Evolutionary conservation across 2,329 filamentous ascomycete species (phyloP).

Genomic region (Cercospora sojina): DNA sequence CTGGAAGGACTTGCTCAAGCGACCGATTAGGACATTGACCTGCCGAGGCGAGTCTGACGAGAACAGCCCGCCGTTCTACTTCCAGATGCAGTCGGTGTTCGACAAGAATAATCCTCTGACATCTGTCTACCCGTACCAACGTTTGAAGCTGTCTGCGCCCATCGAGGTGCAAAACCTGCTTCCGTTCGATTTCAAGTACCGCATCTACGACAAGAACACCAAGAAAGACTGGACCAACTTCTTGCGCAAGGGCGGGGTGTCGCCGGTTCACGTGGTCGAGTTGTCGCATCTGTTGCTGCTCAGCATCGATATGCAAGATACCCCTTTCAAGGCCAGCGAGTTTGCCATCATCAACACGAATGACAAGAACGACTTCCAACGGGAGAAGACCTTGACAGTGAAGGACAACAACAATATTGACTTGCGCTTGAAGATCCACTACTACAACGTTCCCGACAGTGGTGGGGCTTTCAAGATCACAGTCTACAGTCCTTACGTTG

Average conservation of each 20-base stretch:
- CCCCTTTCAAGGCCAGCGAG: constrained; percentile 88
- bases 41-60: constrained; percentile 85
- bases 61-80: constrained; percentile 80
- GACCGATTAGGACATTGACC: constrained; percentile 80
- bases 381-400: constrained; percentile 74
- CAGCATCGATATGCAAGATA: constrained; percentile 96
- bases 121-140: constrained; percentile 90
- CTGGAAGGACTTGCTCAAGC: constrained; percentile 87
- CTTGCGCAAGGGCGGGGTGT: constrained; percentile 90
- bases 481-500: constrained; percentile 89
- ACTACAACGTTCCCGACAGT: constrained; percentile 83
- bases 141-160: constrained; percentile 83
- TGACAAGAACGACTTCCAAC: constrained; percentile 80
- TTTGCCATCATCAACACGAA: constrained; percentile 96
- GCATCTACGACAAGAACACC: constrained; percentile 97
- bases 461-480: constrained; percentile 96
- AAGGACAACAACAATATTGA: constrained; percentile 81
- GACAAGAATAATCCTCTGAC: constrained; percentile 81
- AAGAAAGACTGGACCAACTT: constrained; percentile 99
- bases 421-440: constrained; percentile 82
- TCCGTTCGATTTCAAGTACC: constrained; percentile 98
- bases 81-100: constrained; percentile 86
- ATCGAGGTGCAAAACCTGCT: constrained; percentile 92
- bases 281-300: constrained; percentile 88
- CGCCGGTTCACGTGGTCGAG: constrained; percentile 95